These are phyloP conservation scores for Puccinia novopanici DNA, from an alignment of 1,284 basidiomycete species.

Conservation along the genomic window DNA sequence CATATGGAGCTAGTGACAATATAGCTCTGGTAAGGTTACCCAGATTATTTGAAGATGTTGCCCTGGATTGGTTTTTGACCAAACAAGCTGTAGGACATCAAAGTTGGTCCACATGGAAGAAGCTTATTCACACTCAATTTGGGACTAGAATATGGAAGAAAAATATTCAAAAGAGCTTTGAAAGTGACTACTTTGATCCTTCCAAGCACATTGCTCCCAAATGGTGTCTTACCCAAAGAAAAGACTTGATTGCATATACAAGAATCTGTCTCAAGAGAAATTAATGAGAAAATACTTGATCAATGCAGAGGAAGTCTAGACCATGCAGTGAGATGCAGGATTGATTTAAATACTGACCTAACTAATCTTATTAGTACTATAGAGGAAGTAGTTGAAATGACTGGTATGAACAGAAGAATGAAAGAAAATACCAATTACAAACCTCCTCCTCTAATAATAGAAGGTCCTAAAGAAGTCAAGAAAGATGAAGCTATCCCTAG, in stretches of 20 bases:
- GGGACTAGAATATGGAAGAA: constrained; percentile 1
- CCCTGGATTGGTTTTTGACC: no score
- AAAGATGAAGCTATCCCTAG: background rate
- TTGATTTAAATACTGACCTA: background rate
- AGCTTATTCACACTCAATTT: background rate
- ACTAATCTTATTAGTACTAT: background rate
- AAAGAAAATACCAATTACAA: background rate
- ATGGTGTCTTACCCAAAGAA: constrained; percentile 16
- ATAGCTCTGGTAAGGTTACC: background rate
- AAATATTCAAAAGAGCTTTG: no score
- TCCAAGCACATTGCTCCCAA: background rate
- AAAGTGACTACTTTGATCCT: no score
- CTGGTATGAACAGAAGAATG: background rate
- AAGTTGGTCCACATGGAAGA: background rate
- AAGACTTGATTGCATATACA: constrained; percentile 1
- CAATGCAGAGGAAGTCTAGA: background rate
- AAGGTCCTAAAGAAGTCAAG: background rate
- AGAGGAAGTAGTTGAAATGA: background rate
- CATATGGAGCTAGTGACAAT: background rate
- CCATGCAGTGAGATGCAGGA: background rate
- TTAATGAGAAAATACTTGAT: background rate
- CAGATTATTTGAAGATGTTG: background rate
- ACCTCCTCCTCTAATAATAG: background rate
- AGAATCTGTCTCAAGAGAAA: background rate
- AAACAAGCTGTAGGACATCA: background rate